Conservation (phyloP, 2,329 filamentous ascomycete genomes). For the Pseudogymnoascus sp. region DNA sequence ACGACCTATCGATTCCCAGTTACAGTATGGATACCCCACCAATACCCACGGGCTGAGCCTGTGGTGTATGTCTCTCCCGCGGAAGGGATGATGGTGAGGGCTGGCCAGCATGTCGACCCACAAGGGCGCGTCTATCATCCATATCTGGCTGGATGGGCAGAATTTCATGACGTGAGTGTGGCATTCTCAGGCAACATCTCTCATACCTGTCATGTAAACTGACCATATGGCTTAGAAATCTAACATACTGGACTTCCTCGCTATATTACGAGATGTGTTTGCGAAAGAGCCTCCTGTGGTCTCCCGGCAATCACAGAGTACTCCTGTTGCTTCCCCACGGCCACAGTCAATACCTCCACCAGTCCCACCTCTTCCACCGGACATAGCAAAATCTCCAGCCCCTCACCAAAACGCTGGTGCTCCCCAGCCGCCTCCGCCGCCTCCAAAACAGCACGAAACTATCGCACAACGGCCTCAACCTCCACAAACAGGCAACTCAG, state of each 20-base stretch:
- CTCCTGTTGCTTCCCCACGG: slow-evolving; percentile 28
- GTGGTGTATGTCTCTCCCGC: slow-evolving; percentile 84
- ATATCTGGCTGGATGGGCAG: slow-evolving; percentile 81
- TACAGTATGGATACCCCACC: slow-evolving; percentile 85
- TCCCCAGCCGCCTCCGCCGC: slow-evolving; percentile 26
- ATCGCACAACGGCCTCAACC: slow-evolving; percentile 12
- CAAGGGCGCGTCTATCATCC: slow-evolving; percentile 94
- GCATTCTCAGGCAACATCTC: background rate
- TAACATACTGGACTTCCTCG: slow-evolving; percentile 72
- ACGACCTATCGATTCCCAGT: slow-evolving; percentile 85
- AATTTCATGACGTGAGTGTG: slow-evolving; percentile 74
- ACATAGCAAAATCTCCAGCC: slow-evolving; percentile 40
- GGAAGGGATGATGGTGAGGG: slow-evolving; percentile 78
- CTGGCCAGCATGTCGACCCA: slow-evolving; percentile 88
- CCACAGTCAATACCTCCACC: slow-evolving; percentile 48
- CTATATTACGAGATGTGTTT: slow-evolving; percentile 77
- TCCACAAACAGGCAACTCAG: slow-evolving; percentile 18
- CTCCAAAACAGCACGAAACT: slow-evolving; percentile 22
- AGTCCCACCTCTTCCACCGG: slow-evolving; percentile 63
- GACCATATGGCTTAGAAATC: slow-evolving; percentile 56
- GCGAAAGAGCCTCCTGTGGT: slow-evolving; percentile 91
- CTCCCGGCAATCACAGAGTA: slow-evolving; percentile 52
- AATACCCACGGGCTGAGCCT: slow-evolving; percentile 78
- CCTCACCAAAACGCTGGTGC: slow-evolving; percentile 24
- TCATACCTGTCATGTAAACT: background rate